These are phyloP conservation scores for Penicillium macrosclerotiorum DNA, from an alignment of 495 filamentous ascomycete genomes.

Conservation along the genomic window DNA sequence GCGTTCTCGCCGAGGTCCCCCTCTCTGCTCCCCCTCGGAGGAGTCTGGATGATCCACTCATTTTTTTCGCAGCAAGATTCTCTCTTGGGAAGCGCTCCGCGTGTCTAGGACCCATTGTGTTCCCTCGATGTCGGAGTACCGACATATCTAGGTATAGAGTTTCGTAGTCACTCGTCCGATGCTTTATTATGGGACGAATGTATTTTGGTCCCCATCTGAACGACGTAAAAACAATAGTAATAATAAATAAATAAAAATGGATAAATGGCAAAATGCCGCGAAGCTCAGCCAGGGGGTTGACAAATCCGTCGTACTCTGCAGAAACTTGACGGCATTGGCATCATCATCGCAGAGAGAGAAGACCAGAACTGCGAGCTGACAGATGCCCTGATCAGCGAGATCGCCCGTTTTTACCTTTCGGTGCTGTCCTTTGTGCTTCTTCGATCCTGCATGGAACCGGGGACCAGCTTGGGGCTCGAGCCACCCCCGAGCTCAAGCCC, in stretches of 20 bases:
- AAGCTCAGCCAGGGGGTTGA: no score
- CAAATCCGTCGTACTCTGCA: not conserved
- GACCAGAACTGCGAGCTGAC: not conserved
- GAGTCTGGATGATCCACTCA: not conserved
- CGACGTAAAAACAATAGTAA: no score
- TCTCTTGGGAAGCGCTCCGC: not conserved
- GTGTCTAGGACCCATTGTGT: not conserved
- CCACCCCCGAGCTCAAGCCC: conserved; percentile 9
- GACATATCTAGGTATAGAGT: no score
- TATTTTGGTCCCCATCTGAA: no score
- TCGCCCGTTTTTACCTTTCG: conserved; percentile 3
- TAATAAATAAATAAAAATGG: no score
- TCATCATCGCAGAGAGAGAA: no score
- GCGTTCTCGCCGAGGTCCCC: conserved; percentile 1
- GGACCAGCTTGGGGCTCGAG: conserved; percentile 5
- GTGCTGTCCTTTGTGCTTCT: not conserved
- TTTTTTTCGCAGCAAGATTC: not conserved
- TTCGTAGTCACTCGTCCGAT: no score
- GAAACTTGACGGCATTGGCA: no score
- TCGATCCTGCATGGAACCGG: conserved; percentile 9
- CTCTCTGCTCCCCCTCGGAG: not conserved
- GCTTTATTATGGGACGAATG: not conserved
- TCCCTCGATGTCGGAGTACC: no score
- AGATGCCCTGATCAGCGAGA: conserved; percentile 12
- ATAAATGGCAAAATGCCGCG: no score